phyloP scores from a whole-genome alignment of 148 eudicot genomes.

The Nepenthes gracilis region DNA sequence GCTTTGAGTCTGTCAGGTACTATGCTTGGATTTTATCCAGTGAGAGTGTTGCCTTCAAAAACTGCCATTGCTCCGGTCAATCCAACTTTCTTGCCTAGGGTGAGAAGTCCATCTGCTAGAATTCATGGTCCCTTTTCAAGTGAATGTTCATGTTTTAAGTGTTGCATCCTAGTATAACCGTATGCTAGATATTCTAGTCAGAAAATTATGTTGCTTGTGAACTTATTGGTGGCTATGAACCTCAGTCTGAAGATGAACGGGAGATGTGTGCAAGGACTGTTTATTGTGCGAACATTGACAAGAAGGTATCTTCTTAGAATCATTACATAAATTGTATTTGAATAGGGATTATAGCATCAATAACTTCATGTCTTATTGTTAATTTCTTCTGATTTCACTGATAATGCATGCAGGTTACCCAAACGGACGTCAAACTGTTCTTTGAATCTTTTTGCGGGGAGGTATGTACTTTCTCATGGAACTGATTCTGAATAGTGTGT shows the following conservation, averaged over 20 bases:
- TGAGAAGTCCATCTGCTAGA: constrained; percentile 16
- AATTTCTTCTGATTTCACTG: neutral
- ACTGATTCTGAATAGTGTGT: constrained; percentile 4
- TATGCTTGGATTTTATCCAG: constrained; percentile 90
- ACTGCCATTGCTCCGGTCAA: constrained; percentile 99
- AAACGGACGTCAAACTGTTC: constrained; percentile 74
- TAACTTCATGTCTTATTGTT: neutral
- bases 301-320: constrained; percentile 48
- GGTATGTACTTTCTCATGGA: constrained; percentile 34
- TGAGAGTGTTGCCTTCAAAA: constrained; percentile 89
- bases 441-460: constrained; percentile 86
- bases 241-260: constrained; percentile 94
- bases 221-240: constrained; percentile 8
- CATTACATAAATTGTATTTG: neutral
- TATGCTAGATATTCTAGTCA: constrained; percentile 1
- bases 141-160: too few relatives aligned
- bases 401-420: constrained; percentile 51
- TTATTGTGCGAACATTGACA: constrained; percentile 89
- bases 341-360: neutral
- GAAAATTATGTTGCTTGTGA: neutral
- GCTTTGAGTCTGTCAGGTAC: constrained; percentile 89
- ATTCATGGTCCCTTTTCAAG: neutral
- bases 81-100: constrained; percentile 90
- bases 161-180: too few relatives aligned
- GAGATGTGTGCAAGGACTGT: constrained; percentile 99